Conservation (phyloP, 495 filamentous ascomycete species). For the Penicillium nucicola region DNA sequence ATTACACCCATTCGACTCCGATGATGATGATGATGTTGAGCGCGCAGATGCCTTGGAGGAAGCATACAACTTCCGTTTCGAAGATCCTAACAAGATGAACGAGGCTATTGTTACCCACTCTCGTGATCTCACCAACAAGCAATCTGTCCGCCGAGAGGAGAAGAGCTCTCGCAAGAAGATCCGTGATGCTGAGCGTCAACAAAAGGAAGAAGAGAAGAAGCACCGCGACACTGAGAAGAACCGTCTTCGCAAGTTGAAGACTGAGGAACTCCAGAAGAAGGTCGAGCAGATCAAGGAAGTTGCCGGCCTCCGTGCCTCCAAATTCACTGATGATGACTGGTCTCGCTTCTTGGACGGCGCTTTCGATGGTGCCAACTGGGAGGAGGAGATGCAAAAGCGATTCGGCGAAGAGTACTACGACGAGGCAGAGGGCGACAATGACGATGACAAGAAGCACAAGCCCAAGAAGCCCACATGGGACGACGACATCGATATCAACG, state of each 20-base stretch:
- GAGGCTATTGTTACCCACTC: constrained; percentile 82
- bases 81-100: constrained; percentile 81
- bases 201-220: constrained; percentile 73
- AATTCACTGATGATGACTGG: constrained; percentile 74
- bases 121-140: constrained; percentile 73
- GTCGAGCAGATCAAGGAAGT: constrained; percentile 80
- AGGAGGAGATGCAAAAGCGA: constrained; percentile 76
- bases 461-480: constrained; percentile 93
- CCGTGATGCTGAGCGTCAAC: constrained; percentile 71
- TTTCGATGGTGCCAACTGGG: constrained; percentile 86
- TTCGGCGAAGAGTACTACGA: constrained; percentile 92
- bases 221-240: constrained; percentile 77
- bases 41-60: constrained; percentile 83
- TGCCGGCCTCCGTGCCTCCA: constrained; percentile 66
- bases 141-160: constrained; percentile 81
- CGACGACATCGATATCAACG: constrained; percentile 94
- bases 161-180: constrained; percentile 69
- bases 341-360: constrained; percentile 74
- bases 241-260: constrained; percentile 77
- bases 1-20: constrained; percentile 81
- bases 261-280: constrained; percentile 82
- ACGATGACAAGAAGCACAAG: constrained; percentile 55
- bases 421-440: constrained; percentile 50
- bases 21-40: constrained; percentile 81
- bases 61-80: constrained; percentile 96